Evolutionary conservation across 2,329 filamentous ascomycete species (phyloP), one percentile per base, ranked within the genome.

Genomic region (Alternaria hordeiaustralica): DNA sequence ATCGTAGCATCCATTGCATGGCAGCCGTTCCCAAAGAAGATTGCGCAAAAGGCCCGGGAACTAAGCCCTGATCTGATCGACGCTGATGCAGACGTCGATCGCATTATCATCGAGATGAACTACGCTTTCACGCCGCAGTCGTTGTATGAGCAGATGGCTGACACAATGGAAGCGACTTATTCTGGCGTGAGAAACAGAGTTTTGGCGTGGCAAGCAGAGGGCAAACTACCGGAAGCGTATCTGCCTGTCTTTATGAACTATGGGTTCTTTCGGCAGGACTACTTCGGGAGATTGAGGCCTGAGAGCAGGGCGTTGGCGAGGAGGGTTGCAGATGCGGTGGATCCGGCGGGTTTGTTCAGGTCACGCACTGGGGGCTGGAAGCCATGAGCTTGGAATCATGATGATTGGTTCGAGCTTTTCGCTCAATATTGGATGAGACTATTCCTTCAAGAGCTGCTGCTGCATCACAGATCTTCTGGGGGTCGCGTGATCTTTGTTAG

Each of bases 201-300:
- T 2, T 53, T 79, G 21, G 74, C 72, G 13, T 81, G 78, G 65
- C 78, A 82, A 58, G 65, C 75, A 4, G 63, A 81, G 12, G 81
- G 79, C 2, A 75, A 73, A 3, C 65, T 83, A n/a, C 79, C 81
- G 1, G 74, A 83, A 30, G 79, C 78, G 5, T 82, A 84, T 59
- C 64, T 80, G 5, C 83, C 83, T 2, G 50, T 85, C 2, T 85
- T 85, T 67, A 82, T 84, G 82, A 85, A 84, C 49, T 83, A 85
- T 56, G 79, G 80, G 0, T 81, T 84, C 64, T 80, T 71, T 55
- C 69, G 79, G 5, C 82, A 85, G 73, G 81, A 84, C 62, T 84
- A 83, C 64, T 84, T 80, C 77, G 80, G 79, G 1, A 76, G 82
- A 9, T 70, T 84, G 50, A 69, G 71, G 21, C 77, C 78, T 4